These are phyloP conservation scores for Prunella vulgaris DNA, from an alignment of 257 asterid species.

Conservation along the genomic window DNA sequence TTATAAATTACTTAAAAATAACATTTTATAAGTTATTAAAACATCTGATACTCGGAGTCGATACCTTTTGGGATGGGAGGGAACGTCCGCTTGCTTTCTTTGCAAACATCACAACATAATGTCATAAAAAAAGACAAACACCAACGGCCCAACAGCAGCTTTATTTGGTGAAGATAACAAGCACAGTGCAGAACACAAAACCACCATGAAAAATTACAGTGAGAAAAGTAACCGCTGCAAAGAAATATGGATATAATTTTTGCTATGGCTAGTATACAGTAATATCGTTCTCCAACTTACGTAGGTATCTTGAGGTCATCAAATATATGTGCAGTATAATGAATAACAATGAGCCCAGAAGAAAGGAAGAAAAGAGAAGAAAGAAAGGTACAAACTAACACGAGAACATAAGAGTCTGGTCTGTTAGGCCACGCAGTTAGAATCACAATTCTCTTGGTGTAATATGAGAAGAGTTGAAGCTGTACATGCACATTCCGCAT, in stretches of 20 bases:
- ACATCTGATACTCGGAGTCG: no score
- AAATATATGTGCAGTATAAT: conserved; percentile 7
- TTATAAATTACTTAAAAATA: no score
- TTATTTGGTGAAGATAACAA: no score
- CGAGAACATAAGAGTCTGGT: neutral
- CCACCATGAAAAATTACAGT: neutral
- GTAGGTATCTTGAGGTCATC: neutral
- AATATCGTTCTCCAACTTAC: conserved; percentile 22
- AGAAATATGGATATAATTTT: neutral
- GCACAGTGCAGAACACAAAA: neutral
- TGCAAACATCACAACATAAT: neutral
- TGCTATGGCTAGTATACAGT: conserved; percentile 25
- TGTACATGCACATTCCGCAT: conserved; percentile 7
- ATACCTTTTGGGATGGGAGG: no score
- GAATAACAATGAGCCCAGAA: conserved; percentile 13
- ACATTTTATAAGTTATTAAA: no score
- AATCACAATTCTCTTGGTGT: neutral
- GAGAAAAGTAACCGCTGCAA: neutral
- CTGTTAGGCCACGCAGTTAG: neutral
- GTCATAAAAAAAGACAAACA: neutral
- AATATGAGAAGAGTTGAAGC: neutral
- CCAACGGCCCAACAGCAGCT: no score
- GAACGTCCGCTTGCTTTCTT: neutral
- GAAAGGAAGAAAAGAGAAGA: neutral
- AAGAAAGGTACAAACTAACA: neutral